Conservation (phyloP, 306 rosid species). For the Senna siamea region DNA sequence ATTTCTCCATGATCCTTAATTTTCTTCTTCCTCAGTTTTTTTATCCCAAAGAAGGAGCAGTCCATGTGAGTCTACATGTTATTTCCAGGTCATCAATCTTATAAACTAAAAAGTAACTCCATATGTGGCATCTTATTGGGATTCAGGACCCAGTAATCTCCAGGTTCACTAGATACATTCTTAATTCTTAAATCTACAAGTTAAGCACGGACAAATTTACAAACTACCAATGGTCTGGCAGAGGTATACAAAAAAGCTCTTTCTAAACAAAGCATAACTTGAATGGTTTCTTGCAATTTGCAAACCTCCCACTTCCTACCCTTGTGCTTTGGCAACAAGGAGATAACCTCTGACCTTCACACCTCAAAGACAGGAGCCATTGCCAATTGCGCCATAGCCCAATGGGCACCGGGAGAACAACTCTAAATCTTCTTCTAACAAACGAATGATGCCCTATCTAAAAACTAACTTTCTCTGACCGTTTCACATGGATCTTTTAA, state of each 20-base stretch:
- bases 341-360: slow-evolving; percentile 12
- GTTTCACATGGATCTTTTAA: slow-evolving; percentile 1
- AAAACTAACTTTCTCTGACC: neutral
- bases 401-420: slow-evolving; percentile 19
- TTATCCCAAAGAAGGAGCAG: neutral
- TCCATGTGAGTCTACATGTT: neutral
- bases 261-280: slow-evolving; percentile 12
- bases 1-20: slow-evolving; percentile 18
- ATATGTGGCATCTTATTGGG: slow-evolving; percentile 1
- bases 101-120: neutral
- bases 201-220: slow-evolving; percentile 7
- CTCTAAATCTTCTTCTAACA: neutral
- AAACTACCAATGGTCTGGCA: slow-evolving; percentile 11
- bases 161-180: neutral
- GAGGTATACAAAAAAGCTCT: slow-evolving; percentile 9
- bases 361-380: slow-evolving; percentile 13
- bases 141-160: slow-evolving; percentile 1
- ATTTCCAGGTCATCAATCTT: slow-evolving; percentile 4
- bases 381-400: neutral
- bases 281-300: slow-evolving; percentile 1
- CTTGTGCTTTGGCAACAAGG: slow-evolving; percentile 29
- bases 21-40: slow-evolving; percentile 23
- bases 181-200: slow-evolving; percentile 5
- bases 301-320: slow-evolving; percentile 18
- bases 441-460: neutral